A percentile compares a stretch with the other conserved stretches of the same genome.
Conservation (phyloP, 495 filamentous ascomycete genomes). For the Ramalina intermedia region DNA sequence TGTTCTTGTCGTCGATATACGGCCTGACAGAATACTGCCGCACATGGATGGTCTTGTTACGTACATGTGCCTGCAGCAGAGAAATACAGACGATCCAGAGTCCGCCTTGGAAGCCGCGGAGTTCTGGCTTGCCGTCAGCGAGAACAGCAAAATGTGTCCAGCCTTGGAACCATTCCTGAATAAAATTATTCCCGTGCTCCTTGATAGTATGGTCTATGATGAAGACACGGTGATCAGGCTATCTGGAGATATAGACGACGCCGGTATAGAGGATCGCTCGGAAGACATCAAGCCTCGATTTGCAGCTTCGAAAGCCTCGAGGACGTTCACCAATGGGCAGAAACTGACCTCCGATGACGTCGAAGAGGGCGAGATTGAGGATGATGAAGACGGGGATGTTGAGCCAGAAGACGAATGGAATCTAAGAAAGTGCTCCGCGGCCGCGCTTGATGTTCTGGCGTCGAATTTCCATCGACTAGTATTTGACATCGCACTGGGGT, state of each 20-base stretch:
- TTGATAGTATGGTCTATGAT: slow-evolving; percentile 92
- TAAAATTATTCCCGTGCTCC: slow-evolving; percentile 78
- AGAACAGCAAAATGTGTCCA: slow-evolving; percentile 63
- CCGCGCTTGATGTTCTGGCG: slow-evolving; percentile 86
- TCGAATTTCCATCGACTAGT: slow-evolving; percentile 77
- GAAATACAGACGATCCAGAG: slow-evolving; percentile 70
- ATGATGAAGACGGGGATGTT: slow-evolving; percentile 58
- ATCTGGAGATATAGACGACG: slow-evolving; percentile 74
- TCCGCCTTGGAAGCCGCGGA: slow-evolving; percentile 89
- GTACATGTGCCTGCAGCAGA: slow-evolving; percentile 84
- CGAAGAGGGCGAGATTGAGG: slow-evolving; percentile 81
- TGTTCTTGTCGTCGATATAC: slow-evolving; percentile 78
- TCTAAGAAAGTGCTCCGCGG: slow-evolving; percentile 91
- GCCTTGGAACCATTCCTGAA: slow-evolving; percentile 60
- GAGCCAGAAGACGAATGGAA: slow-evolving; percentile 94
- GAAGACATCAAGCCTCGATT: slow-evolving; percentile 91
- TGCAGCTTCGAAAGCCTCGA: slow-evolving; percentile 54
- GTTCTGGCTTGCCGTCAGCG: slow-evolving; percentile 91
- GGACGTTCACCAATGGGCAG: slow-evolving; percentile 36
- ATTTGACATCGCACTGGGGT: slow-evolving; percentile 82
- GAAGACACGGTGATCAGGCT: slow-evolving; percentile 81
- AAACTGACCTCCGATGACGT: slow-evolving; percentile 45
- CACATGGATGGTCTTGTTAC: slow-evolving; percentile 81
- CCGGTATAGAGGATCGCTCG: slow-evolving; percentile 76
- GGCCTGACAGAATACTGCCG: slow-evolving; percentile 77